Evolutionary conservation across 2,329 filamentous ascomycete species (phyloP).

Genomic region (Penicillium sp.): DNA sequence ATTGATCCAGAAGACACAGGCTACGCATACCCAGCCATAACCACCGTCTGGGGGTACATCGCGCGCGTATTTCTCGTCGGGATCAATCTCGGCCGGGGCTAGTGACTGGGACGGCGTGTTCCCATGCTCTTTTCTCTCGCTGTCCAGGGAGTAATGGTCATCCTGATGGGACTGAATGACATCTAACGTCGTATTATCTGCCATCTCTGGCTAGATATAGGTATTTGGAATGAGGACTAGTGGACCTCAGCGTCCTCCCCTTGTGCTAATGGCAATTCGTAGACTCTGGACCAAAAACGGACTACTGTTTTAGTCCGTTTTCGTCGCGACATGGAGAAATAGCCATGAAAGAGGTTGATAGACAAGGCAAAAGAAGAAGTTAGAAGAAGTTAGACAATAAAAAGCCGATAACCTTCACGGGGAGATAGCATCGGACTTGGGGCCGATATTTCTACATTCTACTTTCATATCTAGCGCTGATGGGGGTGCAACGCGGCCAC

Average conservation of each 20-base stretch:
- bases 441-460: constrained; percentile 4
- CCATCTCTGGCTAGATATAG: constrained; percentile 20
- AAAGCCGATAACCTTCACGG: neutral
- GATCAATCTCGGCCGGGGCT: constrained; percentile 9
- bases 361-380: neutral
- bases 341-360: neutral
- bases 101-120: constrained; percentile 6
- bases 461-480: neutral
- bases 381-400: neutral
- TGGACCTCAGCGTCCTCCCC: neutral
- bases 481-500: constrained; percentile 6
- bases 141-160: constrained; percentile 9
- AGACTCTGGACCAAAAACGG: constrained; percentile 1
- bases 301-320: constrained; percentile 17
- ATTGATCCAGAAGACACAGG: constrained; percentile 55
- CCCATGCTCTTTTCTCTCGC: constrained; percentile 7
- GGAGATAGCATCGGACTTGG: constrained; percentile 13
- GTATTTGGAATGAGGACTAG: neutral
- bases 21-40: constrained; percentile 60
- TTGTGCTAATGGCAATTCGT: constrained; percentile 3
- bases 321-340: constrained; percentile 7
- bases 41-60: constrained; percentile 51
- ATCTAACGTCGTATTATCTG: constrained; percentile 32
- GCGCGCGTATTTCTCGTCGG: constrained; percentile 30
- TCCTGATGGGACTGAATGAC: constrained; percentile 24